These are phyloP conservation scores for Neonectria hederae DNA, from an alignment of 2,329 filamentous ascomycete genomes.

Conservation along the genomic window DNA sequence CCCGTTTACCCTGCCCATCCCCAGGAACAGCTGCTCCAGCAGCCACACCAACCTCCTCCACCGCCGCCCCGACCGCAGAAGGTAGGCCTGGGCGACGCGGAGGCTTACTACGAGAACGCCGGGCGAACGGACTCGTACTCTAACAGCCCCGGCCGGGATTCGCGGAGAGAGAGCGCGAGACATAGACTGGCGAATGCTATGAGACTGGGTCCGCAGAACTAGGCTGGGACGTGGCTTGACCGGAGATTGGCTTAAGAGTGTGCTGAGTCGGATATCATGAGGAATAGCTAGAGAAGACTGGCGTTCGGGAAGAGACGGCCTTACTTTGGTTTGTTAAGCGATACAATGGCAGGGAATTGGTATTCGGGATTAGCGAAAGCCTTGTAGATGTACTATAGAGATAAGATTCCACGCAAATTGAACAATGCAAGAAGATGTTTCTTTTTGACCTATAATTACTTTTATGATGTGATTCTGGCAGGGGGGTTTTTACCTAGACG, in stretches of 20 bases:
- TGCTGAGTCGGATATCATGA: background rate
- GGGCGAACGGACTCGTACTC: slow-evolving; percentile 35
- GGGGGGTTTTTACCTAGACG: too few relatives aligned
- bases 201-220: slow-evolving; percentile 62
- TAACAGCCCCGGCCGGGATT: slow-evolving; percentile 37
- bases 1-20: slow-evolving; percentile 39
- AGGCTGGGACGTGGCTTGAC: slow-evolving; percentile 15
- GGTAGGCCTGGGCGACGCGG: slow-evolving; percentile 48
- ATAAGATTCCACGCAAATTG: background rate
- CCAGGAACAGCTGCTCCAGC: slow-evolving; percentile 31
- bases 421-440: background rate
- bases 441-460: too few relatives aligned
- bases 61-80: slow-evolving; percentile 52
- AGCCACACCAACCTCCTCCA: slow-evolving; percentile 43
- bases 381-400: background rate
- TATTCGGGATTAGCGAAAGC: background rate
- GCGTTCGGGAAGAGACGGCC: background rate
- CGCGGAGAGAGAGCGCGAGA: slow-evolving; percentile 45
- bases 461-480: too few relatives aligned
- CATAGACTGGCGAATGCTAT: slow-evolving; percentile 48
- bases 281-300: background rate
- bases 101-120: slow-evolving; percentile 45
- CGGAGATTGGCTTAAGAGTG: slow-evolving; percentile 1
- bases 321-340: background rate
- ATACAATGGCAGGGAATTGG: background rate